phyloP scores from a whole-genome alignment of 192 early-diverging fungal species.

The Entomortierella lignicola region DNA sequence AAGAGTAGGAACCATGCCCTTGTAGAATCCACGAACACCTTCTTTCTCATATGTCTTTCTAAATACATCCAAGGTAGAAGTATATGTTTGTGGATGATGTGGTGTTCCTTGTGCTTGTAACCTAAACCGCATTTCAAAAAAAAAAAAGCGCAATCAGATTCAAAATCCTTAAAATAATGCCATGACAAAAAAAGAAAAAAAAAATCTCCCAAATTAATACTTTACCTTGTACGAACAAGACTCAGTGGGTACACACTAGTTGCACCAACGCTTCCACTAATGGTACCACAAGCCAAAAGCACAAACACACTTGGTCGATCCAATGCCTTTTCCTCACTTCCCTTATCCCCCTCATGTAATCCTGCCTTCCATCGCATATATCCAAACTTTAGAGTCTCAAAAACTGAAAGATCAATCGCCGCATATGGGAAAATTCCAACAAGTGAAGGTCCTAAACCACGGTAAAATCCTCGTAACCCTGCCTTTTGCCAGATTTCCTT shows the following conservation, averaged over 20 bases:
- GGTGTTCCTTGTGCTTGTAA: conserved; percentile 85
- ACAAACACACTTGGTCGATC: conserved; percentile 60
- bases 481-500: conserved; percentile 69
- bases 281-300: conserved; percentile 72
- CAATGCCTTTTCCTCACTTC: conserved; percentile 39
- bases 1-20: conserved; percentile 78
- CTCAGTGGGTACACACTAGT: conserved; percentile 80
- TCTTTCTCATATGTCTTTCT: conserved; percentile 71
- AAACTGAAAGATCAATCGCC: conserved; percentile 78
- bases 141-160: background rate
- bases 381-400: conserved; percentile 75
- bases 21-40: conserved; percentile 77
- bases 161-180: background rate
- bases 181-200: background rate
- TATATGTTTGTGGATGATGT: conserved; percentile 76
- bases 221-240: conserved; percentile 78
- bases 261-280: conserved; percentile 75
- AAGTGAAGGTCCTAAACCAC: conserved; percentile 68
- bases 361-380: conserved; percentile 63
- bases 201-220: background rate
- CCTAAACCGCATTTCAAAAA: no score
- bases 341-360: conserved; percentile 41
- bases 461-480: conserved; percentile 74
- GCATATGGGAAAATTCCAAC: conserved; percentile 85
- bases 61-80: conserved; percentile 69